Conservation (phyloP, 257 asterid genomes). For the Sherardia arvensis region DNA sequence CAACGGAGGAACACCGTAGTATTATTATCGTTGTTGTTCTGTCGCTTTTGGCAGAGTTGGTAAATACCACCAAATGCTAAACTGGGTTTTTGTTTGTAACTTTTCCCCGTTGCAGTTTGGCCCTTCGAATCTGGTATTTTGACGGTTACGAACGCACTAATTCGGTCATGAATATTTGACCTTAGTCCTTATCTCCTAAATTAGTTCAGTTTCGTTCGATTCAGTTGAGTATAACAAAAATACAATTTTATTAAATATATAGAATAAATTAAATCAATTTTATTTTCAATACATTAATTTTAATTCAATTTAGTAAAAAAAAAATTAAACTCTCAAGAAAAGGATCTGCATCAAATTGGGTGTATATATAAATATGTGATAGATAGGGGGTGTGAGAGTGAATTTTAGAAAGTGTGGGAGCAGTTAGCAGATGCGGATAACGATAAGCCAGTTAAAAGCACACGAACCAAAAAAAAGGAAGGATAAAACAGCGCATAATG, state of each 20-base stretch:
- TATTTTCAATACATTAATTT: too few species aligned
- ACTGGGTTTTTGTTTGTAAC: background rate
- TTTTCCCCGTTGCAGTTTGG: background rate
- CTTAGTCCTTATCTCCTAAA: too few species aligned
- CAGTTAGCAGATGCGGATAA: background rate
- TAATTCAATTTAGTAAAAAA: too few species aligned
- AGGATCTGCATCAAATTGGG: background rate
- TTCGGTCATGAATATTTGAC: too few species aligned
- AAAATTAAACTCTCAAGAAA: too few species aligned
- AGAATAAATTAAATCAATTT: too few species aligned
- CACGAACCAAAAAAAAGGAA: conserved; percentile 6
- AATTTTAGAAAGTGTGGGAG: background rate
- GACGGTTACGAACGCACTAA: background rate
- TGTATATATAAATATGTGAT: background rate
- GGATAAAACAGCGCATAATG: background rate
- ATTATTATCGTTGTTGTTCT: conserved; percentile 3
- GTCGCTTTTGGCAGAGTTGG: conserved; percentile 13
- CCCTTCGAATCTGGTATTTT: background rate
- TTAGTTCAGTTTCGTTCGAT: too few species aligned
- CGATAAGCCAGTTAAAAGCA: background rate
- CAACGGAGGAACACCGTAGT: background rate
- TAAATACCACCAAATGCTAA: background rate
- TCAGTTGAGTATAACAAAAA: too few species aligned
- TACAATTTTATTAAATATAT: too few species aligned
- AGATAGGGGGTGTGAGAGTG: background rate